Evolutionary conservation across 176 grass and related monocot genomes (phyloP).

Genomic region (Eleusine indica): DNA sequence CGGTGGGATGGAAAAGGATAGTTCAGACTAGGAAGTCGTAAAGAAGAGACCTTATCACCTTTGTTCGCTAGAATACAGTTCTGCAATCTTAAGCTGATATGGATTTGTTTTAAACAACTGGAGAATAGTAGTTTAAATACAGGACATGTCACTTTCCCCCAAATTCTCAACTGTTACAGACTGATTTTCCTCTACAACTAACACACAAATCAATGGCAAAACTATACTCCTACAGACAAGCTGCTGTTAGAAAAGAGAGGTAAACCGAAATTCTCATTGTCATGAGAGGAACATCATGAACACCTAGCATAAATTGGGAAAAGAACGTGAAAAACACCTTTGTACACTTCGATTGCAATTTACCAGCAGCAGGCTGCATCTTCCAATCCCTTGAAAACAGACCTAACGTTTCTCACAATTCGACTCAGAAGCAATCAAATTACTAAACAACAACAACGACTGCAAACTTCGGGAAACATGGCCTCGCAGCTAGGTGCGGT

Average conservation of each 20-base stretch:
- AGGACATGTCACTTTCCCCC: background rate
- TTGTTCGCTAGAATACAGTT: constrained; percentile 37
- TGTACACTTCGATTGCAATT: background rate
- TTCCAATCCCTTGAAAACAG: background rate
- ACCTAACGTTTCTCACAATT: background rate
- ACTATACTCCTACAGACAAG: background rate
- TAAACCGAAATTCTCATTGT: background rate
- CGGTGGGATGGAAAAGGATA: constrained; percentile 17
- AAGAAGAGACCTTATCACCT: constrained; percentile 15
- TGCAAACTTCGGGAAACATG: background rate
- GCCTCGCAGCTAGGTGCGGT: background rate
- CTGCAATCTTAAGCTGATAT: constrained; percentile 28
- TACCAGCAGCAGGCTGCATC: background rate
- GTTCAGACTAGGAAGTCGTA: constrained; percentile 37
- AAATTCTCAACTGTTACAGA: background rate
- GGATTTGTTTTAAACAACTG: constrained; percentile 23
- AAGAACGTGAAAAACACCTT: background rate
- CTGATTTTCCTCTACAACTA: constrained; percentile 13
- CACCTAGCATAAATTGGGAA: too few relatives aligned
- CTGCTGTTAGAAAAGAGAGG: background rate
- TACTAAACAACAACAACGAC: background rate
- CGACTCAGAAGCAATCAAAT: background rate
- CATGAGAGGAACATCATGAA: background rate
- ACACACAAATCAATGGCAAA: background rate
- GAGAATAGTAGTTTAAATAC: constrained; percentile 11